These are phyloP conservation scores for Trichoderma koningii DNA, from an alignment of 2,329 filamentous ascomycete genomes.

Conservation along the genomic window DNA sequence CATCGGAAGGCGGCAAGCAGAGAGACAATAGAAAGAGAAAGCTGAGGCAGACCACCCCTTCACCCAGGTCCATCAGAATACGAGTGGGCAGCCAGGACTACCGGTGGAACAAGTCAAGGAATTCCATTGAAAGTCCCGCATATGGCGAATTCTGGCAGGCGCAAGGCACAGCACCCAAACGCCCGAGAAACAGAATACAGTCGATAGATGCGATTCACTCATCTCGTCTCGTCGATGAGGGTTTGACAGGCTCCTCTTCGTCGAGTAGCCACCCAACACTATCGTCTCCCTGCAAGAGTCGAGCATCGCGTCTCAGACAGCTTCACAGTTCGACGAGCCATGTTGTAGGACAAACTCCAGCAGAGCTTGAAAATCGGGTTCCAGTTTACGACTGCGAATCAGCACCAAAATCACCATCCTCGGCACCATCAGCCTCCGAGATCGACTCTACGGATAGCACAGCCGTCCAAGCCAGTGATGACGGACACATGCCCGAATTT, in stretches of 20 bases:
- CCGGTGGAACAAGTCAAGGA: slow-evolving; percentile 36
- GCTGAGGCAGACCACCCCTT: not conserved
- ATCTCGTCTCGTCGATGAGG: not conserved
- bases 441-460: not conserved
- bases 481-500: not conserved
- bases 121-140: slow-evolving; percentile 34
- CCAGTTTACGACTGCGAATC: not conserved
- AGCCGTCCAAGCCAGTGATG: not conserved
- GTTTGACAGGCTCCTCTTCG: not conserved
- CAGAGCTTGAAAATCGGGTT: not conserved
- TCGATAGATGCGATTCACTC: not conserved
- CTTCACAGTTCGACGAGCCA: not conserved
- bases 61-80: slow-evolving; percentile 31
- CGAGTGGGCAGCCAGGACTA: slow-evolving; percentile 36
- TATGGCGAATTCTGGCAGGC: not conserved
- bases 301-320: not conserved
- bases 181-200: not conserved
- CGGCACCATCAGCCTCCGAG: not conserved
- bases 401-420: not conserved
- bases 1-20: not conserved
- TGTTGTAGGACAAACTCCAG: not conserved
- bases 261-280: not conserved
- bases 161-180: not conserved
- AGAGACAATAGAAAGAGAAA: not conserved
- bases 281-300: not conserved